Conservation (phyloP, 2,329 filamentous ascomycete genomes). For the Xylaria sp. region DNA sequence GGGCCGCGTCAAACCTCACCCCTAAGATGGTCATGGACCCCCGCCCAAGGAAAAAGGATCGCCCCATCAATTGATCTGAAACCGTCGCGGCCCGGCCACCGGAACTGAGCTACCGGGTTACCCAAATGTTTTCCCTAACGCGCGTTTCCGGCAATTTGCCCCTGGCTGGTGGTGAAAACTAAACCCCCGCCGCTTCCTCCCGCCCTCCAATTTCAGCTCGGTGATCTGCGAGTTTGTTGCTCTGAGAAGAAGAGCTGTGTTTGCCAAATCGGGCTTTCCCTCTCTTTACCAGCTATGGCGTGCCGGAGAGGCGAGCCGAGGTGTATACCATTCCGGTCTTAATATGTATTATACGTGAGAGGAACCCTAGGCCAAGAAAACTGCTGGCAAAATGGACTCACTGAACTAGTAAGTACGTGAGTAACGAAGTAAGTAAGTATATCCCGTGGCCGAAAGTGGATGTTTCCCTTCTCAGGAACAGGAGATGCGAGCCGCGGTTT, state of each 20-base stretch:
- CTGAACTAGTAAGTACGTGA: too few species aligned
- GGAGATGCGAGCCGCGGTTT: not conserved
- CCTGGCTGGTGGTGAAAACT: too few species aligned
- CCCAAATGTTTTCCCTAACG: slow-evolving; percentile 14
- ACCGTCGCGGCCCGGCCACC: slow-evolving; percentile 14
- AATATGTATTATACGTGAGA: not conserved
- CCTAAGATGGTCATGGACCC: not conserved
- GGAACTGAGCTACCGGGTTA: slow-evolving; percentile 36
- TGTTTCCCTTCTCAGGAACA: not conserved
- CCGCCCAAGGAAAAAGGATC: slow-evolving; percentile 2
- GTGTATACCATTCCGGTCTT: not conserved
- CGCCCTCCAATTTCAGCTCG: slow-evolving; percentile 22
- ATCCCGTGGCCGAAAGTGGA: not conserved
- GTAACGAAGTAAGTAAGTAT: too few species aligned
- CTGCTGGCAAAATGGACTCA: not conserved
- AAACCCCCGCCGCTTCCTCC: not conserved
- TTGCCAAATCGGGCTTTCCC: slow-evolving; percentile 3
- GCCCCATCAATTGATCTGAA: slow-evolving; percentile 16
- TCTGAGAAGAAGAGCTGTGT: not conserved
- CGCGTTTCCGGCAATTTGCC: too few species aligned
- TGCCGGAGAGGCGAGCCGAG: slow-evolving; percentile 16
- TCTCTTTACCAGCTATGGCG: not conserved
- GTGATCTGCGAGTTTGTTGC: not conserved
- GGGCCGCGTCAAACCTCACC: not conserved
- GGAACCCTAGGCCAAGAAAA: not conserved